Conservation (phyloP, 352 stramenopile species). For the Globisporangium paroecandrum region DNA sequence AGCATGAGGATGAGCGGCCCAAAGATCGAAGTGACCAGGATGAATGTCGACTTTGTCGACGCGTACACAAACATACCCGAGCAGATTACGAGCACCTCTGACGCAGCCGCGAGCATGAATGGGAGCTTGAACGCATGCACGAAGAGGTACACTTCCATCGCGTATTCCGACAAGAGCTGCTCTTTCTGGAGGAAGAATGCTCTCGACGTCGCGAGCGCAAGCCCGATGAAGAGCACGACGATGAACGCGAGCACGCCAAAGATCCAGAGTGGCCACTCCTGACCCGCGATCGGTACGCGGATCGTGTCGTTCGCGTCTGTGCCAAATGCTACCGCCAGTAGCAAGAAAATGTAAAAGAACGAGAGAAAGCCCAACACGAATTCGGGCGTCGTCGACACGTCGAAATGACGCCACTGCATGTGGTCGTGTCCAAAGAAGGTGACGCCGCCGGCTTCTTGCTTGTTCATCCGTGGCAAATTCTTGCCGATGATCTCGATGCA, state of each 20-base stretch:
- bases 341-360: constrained; percentile 84
- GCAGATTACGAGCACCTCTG: constrained; percentile 79
- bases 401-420: constrained; percentile 55
- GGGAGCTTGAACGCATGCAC: constrained; percentile 55
- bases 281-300: constrained; percentile 47
- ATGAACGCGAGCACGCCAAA: constrained; percentile 84
- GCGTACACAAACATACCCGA: constrained; percentile 79
- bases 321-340: constrained; percentile 74
- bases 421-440: constrained; percentile 84
- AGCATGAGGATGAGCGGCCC: constrained; percentile 75
- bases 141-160: constrained; percentile 73
- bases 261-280: constrained; percentile 82
- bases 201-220: constrained; percentile 70
- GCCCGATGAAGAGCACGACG: constrained; percentile 70
- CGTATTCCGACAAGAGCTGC: constrained; percentile 73
- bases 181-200: constrained; percentile 81
- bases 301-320: constrained; percentile 47
- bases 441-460: constrained; percentile 74
- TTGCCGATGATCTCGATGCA: constrained; percentile 81
- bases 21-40: constrained; percentile 76
- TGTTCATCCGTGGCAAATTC: constrained; percentile 78
- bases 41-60: constrained; percentile 71
- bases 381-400: constrained; percentile 75
- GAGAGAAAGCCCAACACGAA: constrained; percentile 81
- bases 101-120: constrained; percentile 75